phyloP scores from a whole-genome alignment of 805 yeast genomes.

The Pichia insulana region DNA sequence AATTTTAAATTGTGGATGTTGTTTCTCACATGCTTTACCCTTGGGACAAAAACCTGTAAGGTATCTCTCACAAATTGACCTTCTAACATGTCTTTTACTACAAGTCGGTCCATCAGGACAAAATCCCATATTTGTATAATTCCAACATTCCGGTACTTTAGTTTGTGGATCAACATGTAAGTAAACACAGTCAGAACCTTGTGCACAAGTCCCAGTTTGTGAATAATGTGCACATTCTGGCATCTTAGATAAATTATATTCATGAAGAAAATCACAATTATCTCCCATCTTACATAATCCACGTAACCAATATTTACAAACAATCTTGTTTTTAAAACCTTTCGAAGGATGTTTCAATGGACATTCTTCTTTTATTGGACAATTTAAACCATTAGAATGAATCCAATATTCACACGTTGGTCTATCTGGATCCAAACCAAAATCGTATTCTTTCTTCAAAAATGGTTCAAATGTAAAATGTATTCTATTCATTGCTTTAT shows the following conservation, averaged over 20 bases:
- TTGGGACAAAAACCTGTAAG: slow-evolving; percentile 89
- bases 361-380: slow-evolving; percentile 82
- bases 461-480: slow-evolving; percentile 69
- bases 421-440: slow-evolving; percentile 81
- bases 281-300: slow-evolving; percentile 96
- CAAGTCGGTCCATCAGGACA: slow-evolving; percentile 90
- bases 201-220: slow-evolving; percentile 80
- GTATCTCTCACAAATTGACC: slow-evolving; percentile 67
- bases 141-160: slow-evolving; percentile 80
- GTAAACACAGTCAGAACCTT: slow-evolving; percentile 88
- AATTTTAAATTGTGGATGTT: slow-evolving; percentile 72
- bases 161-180: slow-evolving; percentile 84
- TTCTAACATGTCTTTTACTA: slow-evolving; percentile 68
- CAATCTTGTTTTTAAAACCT: slow-evolving; percentile 64
- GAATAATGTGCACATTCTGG: slow-evolving; percentile 91
- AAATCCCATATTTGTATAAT: slow-evolving; percentile 74
- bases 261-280: slow-evolving; percentile 93
- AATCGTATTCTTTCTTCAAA: slow-evolving; percentile 66
- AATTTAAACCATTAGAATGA: slow-evolving; percentile 47
- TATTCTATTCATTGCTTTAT: slow-evolving; percentile 8
- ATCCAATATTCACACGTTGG: slow-evolving; percentile 74
- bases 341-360: slow-evolving; percentile 72
- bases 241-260: slow-evolving; percentile 87
- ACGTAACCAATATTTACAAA: slow-evolving; percentile 96
- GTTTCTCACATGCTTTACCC: slow-evolving; percentile 67